A percentile compares a stretch with the other conserved stretches of the same genome.
phyloP scores from a whole-genome alignment of 2,329 filamentous ascomycete species.

The Rhytidhysteron rufulum region DNA sequence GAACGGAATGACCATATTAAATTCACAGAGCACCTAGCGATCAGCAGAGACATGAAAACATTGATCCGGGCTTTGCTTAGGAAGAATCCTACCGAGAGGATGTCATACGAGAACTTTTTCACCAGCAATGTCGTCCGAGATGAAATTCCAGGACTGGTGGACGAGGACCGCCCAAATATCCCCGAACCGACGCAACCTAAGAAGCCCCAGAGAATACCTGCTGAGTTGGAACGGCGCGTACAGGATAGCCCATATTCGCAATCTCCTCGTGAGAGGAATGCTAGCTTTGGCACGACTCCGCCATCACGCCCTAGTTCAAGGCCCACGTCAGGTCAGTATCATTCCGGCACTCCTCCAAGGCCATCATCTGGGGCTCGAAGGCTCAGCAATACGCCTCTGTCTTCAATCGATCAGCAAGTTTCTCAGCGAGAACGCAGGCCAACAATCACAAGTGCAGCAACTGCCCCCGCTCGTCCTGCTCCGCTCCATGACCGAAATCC shows the following conservation, averaged over 20 bases:
- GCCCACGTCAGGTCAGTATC: constrained; percentile 23
- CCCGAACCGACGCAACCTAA: constrained; percentile 22
- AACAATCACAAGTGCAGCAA: constrained; percentile 40
- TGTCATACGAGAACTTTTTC: constrained; percentile 87
- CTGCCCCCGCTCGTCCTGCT: constrained; percentile 42
- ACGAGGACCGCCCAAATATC: constrained; percentile 62
- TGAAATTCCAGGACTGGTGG: constrained; percentile 75
- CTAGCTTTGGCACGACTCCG: constrained; percentile 25
- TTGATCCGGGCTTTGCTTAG: constrained; percentile 79
- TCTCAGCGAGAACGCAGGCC: constrained; percentile 42
- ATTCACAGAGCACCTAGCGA: constrained; percentile 69
- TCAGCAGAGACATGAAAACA: constrained; percentile 73
- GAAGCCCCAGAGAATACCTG: constrained; percentile 24
- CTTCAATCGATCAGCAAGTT: constrained; percentile 32
- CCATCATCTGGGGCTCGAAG: constrained; percentile 21
- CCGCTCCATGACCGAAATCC: constrained; percentile 32
- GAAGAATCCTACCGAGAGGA: constrained; percentile 76
- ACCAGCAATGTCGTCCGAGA: constrained; percentile 66
- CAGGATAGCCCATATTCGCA: constrained; percentile 27
- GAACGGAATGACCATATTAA: constrained; percentile 79
- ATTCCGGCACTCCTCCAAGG: constrained; percentile 19
- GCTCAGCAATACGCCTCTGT: constrained; percentile 29
- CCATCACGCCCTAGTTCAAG: constrained; percentile 30
- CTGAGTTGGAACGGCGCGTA: constrained; percentile 22
- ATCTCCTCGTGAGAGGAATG: constrained; percentile 27